phyloP scores from a whole-genome alignment of 257 asterid genomes.

The Przewalskia tangutica region DNA sequence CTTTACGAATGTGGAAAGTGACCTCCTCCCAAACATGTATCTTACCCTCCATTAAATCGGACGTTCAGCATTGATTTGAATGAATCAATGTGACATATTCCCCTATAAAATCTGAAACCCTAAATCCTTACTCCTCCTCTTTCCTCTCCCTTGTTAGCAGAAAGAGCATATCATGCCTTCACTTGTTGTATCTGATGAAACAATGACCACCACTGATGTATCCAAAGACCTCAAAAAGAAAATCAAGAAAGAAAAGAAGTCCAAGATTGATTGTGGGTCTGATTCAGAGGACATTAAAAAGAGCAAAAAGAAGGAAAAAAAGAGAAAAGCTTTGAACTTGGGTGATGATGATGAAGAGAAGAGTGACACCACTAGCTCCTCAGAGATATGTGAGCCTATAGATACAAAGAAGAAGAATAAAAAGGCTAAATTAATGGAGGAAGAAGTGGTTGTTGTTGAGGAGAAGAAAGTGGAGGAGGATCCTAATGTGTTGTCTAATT shows the following conservation, averaged over 20 bases:
- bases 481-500: slow-evolving; percentile 14
- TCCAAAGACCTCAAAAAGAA: not conserved
- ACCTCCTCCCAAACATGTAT: too few relatives aligned
- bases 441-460: not conserved
- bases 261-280: slow-evolving; percentile 1
- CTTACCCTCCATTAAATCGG: not conserved
- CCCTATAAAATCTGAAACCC: not conserved
- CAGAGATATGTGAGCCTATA: not conserved
- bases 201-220: not conserved
- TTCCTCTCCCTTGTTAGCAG: slow-evolving; percentile 4
- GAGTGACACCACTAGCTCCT: not conserved
- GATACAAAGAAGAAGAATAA: slow-evolving; percentile 7
- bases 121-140: not conserved
- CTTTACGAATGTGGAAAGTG: too few relatives aligned
- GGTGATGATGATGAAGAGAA: not conserved
- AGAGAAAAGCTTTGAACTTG: slow-evolving; percentile 1
- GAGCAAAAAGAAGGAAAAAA: slow-evolving; percentile 3
- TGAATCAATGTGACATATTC: not conserved
- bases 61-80: not conserved
- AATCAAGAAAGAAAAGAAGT: not conserved
- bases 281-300: not conserved
- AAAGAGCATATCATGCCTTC: not conserved
- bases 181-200: not conserved
- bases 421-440: slow-evolving; percentile 4
- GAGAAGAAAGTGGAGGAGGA: slow-evolving; percentile 8